Percentiles rank a stretch among this genome's conserved stretches.
Conservation (phyloP, 2,329 filamentous ascomycete genomes). For the Aureobasidium sp. region DNA sequence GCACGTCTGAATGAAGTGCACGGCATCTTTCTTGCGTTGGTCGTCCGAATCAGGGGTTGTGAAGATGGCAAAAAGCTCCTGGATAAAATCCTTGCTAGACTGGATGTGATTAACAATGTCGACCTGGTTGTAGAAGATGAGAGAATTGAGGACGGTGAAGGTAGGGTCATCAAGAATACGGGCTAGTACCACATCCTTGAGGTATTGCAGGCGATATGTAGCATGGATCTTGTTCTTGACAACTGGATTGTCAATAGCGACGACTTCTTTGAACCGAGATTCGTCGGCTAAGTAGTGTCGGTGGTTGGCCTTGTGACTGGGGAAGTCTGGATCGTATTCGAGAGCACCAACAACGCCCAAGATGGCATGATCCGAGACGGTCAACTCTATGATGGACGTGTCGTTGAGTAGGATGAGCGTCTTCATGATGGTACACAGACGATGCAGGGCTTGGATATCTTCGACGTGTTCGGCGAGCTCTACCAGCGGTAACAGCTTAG, state of each 20-base stretch:
- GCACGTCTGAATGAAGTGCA: conserved; percentile 94
- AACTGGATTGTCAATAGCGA: conserved; percentile 74
- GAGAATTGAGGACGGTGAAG: conserved; percentile 91
- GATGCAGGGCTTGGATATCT: conserved; percentile 76
- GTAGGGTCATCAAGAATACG: conserved; percentile 95
- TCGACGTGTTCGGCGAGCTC: conserved; percentile 87
- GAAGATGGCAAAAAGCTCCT: conserved; percentile 84
- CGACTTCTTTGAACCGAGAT: conserved; percentile 91
- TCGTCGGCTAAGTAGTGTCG: conserved; percentile 84
- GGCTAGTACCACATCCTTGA: conserved; percentile 96
- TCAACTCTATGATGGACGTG: conserved; percentile 80
- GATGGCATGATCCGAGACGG: conserved; percentile 83
- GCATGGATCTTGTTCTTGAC: conserved; percentile 90
- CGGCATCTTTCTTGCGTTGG: conserved; percentile 82
- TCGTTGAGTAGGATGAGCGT: conserved; percentile 91
- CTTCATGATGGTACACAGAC: conserved; percentile 97
- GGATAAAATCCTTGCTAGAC: conserved; percentile 67
- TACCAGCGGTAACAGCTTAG: conserved; percentile 78
- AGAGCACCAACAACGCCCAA: conserved; percentile 89
- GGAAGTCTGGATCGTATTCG: conserved; percentile 97
- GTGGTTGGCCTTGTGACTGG: conserved; percentile 94
- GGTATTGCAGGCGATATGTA: conserved; percentile 90
- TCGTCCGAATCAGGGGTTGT: conserved; percentile 55
- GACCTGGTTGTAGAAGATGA: conserved; percentile 99
- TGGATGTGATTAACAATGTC: conserved; percentile 97